These are phyloP conservation scores for Aplosporella prunicola DNA, from an alignment of 2,329 filamentous ascomycete species.

Conservation along the genomic window DNA sequence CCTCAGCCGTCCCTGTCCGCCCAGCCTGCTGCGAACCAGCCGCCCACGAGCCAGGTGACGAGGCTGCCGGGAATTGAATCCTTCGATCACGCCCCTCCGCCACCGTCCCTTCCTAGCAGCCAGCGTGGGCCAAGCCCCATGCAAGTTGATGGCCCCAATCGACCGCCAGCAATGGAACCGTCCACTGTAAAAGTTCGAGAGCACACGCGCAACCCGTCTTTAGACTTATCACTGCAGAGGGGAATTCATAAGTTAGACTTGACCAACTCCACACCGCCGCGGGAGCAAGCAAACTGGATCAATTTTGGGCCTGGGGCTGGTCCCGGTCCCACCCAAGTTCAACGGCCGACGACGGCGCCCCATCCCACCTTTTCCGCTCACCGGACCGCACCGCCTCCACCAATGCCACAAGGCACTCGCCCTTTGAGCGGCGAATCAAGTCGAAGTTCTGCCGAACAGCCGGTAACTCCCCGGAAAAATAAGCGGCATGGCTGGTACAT, in stretches of 20 bases:
- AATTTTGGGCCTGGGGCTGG: conserved; percentile 22
- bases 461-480: conserved; percentile 46
- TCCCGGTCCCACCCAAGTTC: conserved; percentile 9
- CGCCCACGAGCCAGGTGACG: conserved; percentile 49
- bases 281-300: conserved; percentile 23
- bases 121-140: conserved; percentile 64
- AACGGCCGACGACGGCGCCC: conserved; percentile 27
- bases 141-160: conserved; percentile 55
- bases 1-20: conserved; percentile 45
- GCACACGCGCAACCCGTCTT: conserved; percentile 34
- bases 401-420: conserved; percentile 19
- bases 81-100: conserved; percentile 66
- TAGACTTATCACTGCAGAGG: conserved; percentile 57
- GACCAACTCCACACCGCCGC: conserved; percentile 33
- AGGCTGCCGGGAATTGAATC: conserved; percentile 85
- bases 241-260: conserved; percentile 60
- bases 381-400: conserved; percentile 8
- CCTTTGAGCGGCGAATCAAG: conserved; percentile 23
- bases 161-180: conserved; percentile 28
- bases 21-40: conserved; percentile 27
- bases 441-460: conserved; percentile 29
- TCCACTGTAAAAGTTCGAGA: conserved; percentile 18
- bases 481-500: conserved; percentile 70
- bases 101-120: conserved; percentile 52
- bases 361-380: conserved; percentile 26